Evolutionary conservation across 2,329 filamentous ascomycete species (phyloP), one percentile per base, ranked within the genome.

Genomic region (Exophiala bonariae): DNA sequence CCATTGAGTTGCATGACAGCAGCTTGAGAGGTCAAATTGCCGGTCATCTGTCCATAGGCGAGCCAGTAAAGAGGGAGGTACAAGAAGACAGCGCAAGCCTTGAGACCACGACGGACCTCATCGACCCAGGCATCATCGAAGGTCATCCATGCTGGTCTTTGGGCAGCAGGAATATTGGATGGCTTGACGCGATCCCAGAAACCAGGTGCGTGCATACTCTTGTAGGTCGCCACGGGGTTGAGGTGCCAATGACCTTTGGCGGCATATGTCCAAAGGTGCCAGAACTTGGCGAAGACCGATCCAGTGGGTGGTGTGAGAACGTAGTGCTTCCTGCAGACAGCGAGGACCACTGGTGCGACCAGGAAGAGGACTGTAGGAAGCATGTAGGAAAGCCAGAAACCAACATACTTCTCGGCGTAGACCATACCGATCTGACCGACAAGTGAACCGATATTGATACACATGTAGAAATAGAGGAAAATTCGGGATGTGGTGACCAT

Each of bases 51-150:
- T 60, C 75, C 76, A 64, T 78, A 78, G 71, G 74, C 47, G 18
- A 88, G 85, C 68, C 69, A 72, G 60, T 70, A 78, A 8, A 78
- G 65, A n/a, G 74, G 74, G 45, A 71, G 79, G 66, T 75, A 79
- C 52, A 79, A 68, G 66, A 87, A 91, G 26, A 89, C 85, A 55
- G 79, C 75, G 72, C 84, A 87, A 47, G 85, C 84, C 58, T 78
- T 74, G 47, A 87, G 72, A 52, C 85, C 86, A 67, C 86, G 83
- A 42, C 76, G 76, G 39, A 90, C 82, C 63, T 91, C 85, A 62
- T 89, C 86, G 26, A 92, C 87, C 86, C 87, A 92, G 42, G 81
- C 80, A 57, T 92, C 88, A 53, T 92, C 87, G 58, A 89, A 90
- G 0, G 83, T 86, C 84, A 91, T 90, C 86, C 86, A 91, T 0